Conservation (phyloP, 305 asterid genomes). For the Plantago coronopus region DNA sequence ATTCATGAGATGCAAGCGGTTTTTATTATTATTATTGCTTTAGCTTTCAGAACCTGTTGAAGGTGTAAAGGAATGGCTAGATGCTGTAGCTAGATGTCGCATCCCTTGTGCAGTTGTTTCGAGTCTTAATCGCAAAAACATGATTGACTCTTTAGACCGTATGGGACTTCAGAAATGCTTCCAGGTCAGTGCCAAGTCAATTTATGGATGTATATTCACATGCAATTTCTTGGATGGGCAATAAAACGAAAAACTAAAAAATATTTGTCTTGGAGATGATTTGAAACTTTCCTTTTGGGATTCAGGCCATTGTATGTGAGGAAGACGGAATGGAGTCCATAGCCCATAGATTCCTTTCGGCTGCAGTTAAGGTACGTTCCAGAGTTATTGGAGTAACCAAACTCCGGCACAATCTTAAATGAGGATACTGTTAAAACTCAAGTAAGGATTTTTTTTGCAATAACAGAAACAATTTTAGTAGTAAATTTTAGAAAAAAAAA, state of each 20-base stretch:
- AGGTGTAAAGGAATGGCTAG: constrained; percentile 92
- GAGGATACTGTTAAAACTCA: too few relatives aligned
- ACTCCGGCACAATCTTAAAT: neutral
- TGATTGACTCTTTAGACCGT: constrained; percentile 68
- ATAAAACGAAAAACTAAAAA: constrained; percentile 7
- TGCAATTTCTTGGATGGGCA: neutral
- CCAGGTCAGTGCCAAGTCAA: constrained; percentile 45
- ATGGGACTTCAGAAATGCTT: constrained; percentile 80
- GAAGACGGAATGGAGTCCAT: constrained; percentile 97
- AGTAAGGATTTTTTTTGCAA: too few relatives aligned
- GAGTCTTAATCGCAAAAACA: constrained; percentile 70
- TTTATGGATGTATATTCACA: neutral
- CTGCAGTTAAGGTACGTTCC: constrained; percentile 71
- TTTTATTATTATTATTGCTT: neutral
- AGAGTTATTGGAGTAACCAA: neutral
- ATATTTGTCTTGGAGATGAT: constrained; percentile 1
- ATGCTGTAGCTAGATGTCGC: constrained; percentile 77
- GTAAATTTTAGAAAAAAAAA: too few relatives aligned
- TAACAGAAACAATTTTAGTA: too few relatives aligned
- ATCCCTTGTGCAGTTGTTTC: constrained; percentile 97
- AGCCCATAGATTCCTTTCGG: constrained; percentile 95
- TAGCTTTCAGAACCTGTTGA: constrained; percentile 79
- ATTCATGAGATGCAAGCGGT: too few relatives aligned
- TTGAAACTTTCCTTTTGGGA: constrained; percentile 24
- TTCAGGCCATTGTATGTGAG: constrained; percentile 80